phyloP scores from a whole-genome alignment of 1,284 basidiomycete genomes.

The Ceratorhiza oryzae-sativae region DNA sequence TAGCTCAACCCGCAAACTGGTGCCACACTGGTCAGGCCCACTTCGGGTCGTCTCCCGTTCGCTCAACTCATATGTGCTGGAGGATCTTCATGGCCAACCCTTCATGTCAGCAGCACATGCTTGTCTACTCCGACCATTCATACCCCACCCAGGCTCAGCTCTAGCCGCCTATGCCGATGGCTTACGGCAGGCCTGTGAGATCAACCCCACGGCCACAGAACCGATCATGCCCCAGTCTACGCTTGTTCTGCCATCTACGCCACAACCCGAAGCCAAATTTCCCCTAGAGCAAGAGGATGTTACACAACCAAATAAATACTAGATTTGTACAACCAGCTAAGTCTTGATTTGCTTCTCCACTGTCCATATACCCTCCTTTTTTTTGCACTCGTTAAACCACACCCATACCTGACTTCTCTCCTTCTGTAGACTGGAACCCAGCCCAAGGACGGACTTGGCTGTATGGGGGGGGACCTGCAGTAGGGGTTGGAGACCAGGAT shows the following conservation, averaged over 20 bases:
- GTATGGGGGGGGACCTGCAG: conserved; percentile 19
- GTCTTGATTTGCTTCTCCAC: neutral
- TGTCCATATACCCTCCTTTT: conserved; percentile 10
- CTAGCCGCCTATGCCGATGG: neutral
- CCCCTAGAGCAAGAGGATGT: neutral
- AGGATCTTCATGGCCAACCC: neutral
- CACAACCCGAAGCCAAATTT: neutral
- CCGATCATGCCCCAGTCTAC: neutral
- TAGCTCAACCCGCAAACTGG: neutral
- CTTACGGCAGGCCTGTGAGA: neutral
- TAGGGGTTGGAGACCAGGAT: neutral
- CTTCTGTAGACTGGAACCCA: neutral
- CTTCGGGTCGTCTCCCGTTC: neutral
- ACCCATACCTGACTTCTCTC: neutral
- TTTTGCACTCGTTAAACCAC: neutral
- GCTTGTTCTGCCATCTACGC: neutral
- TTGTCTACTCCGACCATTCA: conserved; percentile 3
- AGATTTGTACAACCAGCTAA: neutral
- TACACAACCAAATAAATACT: conserved; percentile 5
- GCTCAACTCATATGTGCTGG: neutral
- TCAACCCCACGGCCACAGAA: neutral
- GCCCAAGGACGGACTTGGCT: conserved; percentile 14
- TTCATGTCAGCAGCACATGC: neutral
- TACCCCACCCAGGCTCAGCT: neutral
- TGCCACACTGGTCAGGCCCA: conserved; percentile 2